A percentile compares a stretch with the other conserved stretches of the same genome.
phyloP scores from a whole-genome alignment of 2,329 filamentous ascomycete genomes.

The Colletotrichum melonis region DNA sequence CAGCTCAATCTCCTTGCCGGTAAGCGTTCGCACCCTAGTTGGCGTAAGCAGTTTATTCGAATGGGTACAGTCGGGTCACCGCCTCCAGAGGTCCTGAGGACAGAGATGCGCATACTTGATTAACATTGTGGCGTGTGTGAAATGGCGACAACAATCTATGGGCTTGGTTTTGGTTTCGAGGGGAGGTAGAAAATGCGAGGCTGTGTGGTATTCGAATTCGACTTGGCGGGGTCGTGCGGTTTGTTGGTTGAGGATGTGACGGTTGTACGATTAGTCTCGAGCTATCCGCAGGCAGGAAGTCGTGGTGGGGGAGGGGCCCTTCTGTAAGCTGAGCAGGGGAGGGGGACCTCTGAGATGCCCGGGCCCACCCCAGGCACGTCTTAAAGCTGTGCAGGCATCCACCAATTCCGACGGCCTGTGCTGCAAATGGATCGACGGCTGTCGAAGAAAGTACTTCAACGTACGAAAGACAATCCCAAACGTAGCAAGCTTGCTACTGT shows the following conservation, averaged over 20 bases:
- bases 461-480: background rate
- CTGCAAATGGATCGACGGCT: background rate
- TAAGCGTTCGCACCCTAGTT: conserved; percentile 91
- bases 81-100: background rate
- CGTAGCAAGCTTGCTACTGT: background rate
- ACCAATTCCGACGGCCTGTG: background rate
- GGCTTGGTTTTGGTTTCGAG: background rate
- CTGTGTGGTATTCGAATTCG: background rate
- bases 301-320: conserved; percentile 33
- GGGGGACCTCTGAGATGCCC: background rate
- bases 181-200: conserved; percentile 2
- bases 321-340: conserved; percentile 14
- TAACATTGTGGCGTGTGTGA: conserved; percentile 49
- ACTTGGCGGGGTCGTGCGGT: background rate
- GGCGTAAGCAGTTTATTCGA: conserved; percentile 6
- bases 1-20: conserved; percentile 98
- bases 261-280: conserved; percentile 2
- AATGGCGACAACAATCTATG: background rate
- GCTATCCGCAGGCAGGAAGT: conserved; percentile 18
- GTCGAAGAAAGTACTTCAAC: background rate
- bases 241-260: conserved; percentile 10
- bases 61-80: background rate
- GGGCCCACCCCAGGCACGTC: background rate
- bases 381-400: background rate
- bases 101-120: conserved; percentile 60